Conservation (phyloP, 129 eudicot species). For the Kitagawia praeruptora region DNA sequence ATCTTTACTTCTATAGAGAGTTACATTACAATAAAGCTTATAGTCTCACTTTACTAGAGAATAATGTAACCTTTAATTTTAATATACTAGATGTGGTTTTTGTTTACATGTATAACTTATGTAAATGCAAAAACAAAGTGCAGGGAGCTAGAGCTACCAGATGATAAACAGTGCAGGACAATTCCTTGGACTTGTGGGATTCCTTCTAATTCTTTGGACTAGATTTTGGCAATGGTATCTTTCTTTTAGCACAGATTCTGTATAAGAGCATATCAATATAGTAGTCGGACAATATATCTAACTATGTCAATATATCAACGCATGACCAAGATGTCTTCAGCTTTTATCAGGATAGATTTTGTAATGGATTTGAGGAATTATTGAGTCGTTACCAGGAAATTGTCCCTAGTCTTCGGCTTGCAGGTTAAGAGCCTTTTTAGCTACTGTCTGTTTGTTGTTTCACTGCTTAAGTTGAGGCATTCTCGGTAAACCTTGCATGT, state of each 20-base stretch:
- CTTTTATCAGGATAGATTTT: constrained; percentile 76
- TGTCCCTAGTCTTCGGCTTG: constrained; percentile 71
- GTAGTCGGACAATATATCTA: background rate
- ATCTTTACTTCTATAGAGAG: no score
- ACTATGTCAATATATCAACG: constrained; percentile 33
- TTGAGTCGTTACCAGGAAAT: constrained; percentile 76
- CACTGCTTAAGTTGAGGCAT: constrained; percentile 3
- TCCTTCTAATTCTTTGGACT: constrained; percentile 90
- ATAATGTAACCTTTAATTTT: no score
- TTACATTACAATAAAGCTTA: no score
- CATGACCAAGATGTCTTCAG: constrained; percentile 95
- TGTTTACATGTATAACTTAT: no score
- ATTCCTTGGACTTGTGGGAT: no score
- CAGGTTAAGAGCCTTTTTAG: constrained; percentile 46
- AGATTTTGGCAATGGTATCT: constrained; percentile 97
- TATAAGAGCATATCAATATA: background rate
- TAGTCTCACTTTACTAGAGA: no score
- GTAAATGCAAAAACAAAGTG: no score
- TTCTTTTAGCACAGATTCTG: constrained; percentile 7
- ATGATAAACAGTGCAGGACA: no score
- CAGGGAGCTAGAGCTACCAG: no score
- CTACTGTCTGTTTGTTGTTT: constrained; percentile 12
- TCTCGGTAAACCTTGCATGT: background rate
- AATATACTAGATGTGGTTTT: no score
- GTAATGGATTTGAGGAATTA: constrained; percentile 91